Evolutionary conservation across 2,329 filamentous ascomycete genomes (phyloP), one percentile per base, ranked within the genome.

Genomic region (Alternaria burnsii): DNA sequence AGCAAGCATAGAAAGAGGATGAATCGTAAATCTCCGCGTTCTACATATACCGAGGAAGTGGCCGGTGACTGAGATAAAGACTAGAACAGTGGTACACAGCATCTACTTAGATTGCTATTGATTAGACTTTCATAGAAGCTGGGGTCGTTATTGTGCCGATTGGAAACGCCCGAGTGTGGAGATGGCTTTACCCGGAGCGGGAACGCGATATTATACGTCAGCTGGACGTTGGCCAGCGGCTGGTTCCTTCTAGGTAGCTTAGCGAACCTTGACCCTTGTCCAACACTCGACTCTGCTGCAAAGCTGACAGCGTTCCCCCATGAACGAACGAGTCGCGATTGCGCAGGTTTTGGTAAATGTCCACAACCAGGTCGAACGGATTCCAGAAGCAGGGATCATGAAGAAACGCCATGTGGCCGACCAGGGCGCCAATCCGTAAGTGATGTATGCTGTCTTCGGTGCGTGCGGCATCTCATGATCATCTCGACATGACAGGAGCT

Each of bases 61-160:
- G 70, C 64, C 65, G 65, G 61, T 68, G 66, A 63, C 46, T 59
- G 58, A 58, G 51, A 63, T 47, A 26, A 52, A 65, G 51, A 66
- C 61, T 67, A 61, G 67, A 66, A 59, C 47, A 60, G 47, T 54
- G 53, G 64, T 67, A 66, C 57, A 69, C 63, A 64, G 55, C 63
- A 70, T 67, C 54, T 73, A 71, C 62, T 59, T 75, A 75, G 43
- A 75, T 76, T 76, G 62, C 60, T 47, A 48, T 76, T 74, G 62
- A 74, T 76, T 74, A 70, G 62, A 58, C 58, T 55, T 48, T 56
- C 62, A 67, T 63, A 62, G 59, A 60, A 51, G 59, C 65, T 69
- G 53, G 62, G 60, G 55, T 61, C 55, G 52, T 22, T 38, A 36
- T 63, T 52, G 56, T 68, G 63, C 68, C 66, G 62, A 71, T 72